Percentiles rank a stretch among this genome's conserved stretches.
Evolutionary conservation across 1,139 yeast species (phyloP).

Genomic region (Kurtzmaniella quercitrusa): DNA sequence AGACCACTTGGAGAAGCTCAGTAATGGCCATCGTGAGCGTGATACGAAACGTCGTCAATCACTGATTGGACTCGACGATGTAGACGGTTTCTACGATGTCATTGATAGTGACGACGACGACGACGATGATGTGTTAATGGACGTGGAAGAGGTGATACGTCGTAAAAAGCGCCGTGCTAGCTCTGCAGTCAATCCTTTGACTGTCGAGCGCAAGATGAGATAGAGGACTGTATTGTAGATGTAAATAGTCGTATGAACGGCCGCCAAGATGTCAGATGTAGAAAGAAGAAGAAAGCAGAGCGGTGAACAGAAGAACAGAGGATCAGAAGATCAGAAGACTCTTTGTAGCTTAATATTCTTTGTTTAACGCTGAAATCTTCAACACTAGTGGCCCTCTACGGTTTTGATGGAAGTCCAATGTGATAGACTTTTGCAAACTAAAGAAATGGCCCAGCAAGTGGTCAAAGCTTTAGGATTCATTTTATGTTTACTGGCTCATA

Average conservation of each 20-base stretch:
- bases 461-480: too few species aligned
- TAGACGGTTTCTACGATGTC: constrained; percentile 42
- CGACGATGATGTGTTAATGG: constrained; percentile 37
- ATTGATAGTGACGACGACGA: constrained; percentile 30
- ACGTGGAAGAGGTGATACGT: constrained; percentile 33
- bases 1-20: constrained; percentile 45
- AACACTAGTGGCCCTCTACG: too few species aligned
- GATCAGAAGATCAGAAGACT: too few species aligned
- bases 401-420: too few species aligned
- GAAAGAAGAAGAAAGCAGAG: too few species aligned
- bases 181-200: constrained; percentile 41
- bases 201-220: constrained; percentile 16
- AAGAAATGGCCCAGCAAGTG: too few species aligned
- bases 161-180: constrained; percentile 40
- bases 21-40: constrained; percentile 39
- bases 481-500: too few species aligned
- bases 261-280: background rate
- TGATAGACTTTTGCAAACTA: too few species aligned
- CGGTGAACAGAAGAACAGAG: too few species aligned
- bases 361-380: too few species aligned
- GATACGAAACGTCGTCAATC: constrained; percentile 34
- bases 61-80: constrained; percentile 42
- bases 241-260: background rate
- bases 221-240: constrained; percentile 1
- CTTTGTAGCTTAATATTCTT: too few species aligned